Base-by-base conservation (phyloP, 805 yeast genomes). In the Ogataea ganodermae region DNA sequence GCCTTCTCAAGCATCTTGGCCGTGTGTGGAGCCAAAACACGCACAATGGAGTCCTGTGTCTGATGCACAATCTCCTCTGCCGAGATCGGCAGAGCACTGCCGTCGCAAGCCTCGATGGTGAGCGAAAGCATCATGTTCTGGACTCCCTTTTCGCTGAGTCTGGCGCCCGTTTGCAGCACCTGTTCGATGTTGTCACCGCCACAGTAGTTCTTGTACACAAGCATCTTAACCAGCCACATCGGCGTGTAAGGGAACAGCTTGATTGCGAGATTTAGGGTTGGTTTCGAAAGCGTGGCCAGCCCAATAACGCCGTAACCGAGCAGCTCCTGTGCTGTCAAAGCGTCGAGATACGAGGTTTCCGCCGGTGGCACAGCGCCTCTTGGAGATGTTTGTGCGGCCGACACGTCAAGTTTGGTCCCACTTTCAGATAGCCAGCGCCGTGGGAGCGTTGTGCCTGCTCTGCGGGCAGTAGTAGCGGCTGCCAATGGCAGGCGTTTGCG, bases 41-140 rank as follows among this genome's bases (percentile, higher is more conserved):
- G 78, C 39, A 76, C 76, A 42, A 91, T 76, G 10, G 96, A 86
- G 38, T 73, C 71, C 48, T 80, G 73, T 16, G 92, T 86, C 63
- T 83, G 84, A 16, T 67, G 58, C 30, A 86, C 80, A 50, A 87
- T 85, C 52, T 72, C 73, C 33, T 80, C 83, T 35, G 80, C 72
- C n/a, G 59, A 49, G 33, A 65, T 62, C 7, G 63, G 50, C 66
- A 79, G 72, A 61, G 79, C 76, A 48, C 78, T 78, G 31, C 96
- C 96, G 54, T 88, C 88, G 45, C 97, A 84, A 46, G 94, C 96
- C 69, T 91, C 98, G 44, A 91, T 90, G 13, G 97, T 89, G 65
- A 89, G 80, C 1, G 95, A 85, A n/a, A 91, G 72, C 96, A 91
- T 89, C 96, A 91, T 89, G 72, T 91, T 92, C 56, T 87, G 81